These are phyloP conservation scores for Chlamydomonas urium DNA, from an alignment of 139 green algal genomes.

Conservation along the genomic window DNA sequence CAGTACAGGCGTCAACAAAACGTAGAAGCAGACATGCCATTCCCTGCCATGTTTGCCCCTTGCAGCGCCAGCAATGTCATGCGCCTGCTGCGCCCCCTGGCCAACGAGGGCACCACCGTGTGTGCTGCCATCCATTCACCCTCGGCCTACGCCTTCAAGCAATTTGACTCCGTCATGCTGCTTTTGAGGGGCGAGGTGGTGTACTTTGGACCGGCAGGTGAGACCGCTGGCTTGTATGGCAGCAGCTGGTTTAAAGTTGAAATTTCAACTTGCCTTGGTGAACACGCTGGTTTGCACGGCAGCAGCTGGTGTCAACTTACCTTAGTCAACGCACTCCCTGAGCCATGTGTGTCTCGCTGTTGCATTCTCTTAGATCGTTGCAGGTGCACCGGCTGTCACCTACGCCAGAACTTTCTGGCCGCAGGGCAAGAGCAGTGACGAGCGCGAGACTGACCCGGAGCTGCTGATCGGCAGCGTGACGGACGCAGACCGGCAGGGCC, in stretches of 20 bases:
- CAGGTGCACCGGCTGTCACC: not conserved
- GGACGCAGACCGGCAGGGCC: not conserved
- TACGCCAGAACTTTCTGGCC: not conserved
- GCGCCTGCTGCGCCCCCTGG: constrained; percentile 25
- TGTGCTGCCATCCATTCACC: constrained; percentile 69
- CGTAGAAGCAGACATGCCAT: too few species aligned
- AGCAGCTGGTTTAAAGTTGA: too few species aligned
- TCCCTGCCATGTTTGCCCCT: too few species aligned
- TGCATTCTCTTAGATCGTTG: too few species aligned
- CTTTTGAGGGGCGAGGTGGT: constrained; percentile 36
- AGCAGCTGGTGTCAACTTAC: too few species aligned
- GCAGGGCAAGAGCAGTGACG: not conserved
- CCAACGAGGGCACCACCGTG: constrained; percentile 47
- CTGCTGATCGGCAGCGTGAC: not conserved
- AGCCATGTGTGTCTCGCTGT: too few species aligned
- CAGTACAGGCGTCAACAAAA: too few species aligned
- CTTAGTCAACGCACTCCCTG: too few species aligned
- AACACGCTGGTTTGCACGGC: too few species aligned
- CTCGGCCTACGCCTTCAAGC: constrained; percentile 55
- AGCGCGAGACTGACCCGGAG: not conserved
- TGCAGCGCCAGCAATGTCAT: constrained; percentile 58
- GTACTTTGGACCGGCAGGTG: constrained; percentile 43
- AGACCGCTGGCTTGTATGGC: too few species aligned
- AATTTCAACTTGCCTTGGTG: too few species aligned
- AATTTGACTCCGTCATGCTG: constrained; percentile 62